These are phyloP conservation scores for Cyberlindnera mississippiensis DNA, from an alignment of 805 yeast species.

Conservation along the genomic window DNA sequence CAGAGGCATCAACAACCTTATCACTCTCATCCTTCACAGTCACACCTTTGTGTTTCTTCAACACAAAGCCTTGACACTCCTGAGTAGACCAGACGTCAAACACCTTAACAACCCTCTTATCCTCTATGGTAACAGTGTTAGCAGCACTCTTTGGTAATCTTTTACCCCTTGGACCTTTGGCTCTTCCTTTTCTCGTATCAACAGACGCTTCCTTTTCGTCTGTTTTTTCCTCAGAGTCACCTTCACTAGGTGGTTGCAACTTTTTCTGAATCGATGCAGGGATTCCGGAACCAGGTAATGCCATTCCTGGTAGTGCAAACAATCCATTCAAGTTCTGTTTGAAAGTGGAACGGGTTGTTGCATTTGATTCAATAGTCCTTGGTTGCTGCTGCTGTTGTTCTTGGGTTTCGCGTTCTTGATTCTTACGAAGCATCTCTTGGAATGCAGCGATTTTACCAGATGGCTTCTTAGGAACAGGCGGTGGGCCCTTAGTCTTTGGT, in stretches of 20 bases:
- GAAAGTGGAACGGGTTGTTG: constrained; percentile 32
- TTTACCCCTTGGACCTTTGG: constrained; percentile 72
- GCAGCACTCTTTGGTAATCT: constrained; percentile 58
- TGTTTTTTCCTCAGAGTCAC: constrained; percentile 2
- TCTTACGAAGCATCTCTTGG: constrained; percentile 65
- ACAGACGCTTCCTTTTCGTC: constrained; percentile 13
- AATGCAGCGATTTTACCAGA: constrained; percentile 79
- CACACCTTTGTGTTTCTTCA: constrained; percentile 2
- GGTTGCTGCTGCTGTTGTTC: constrained; percentile 51
- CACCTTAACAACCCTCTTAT: constrained; percentile 22
- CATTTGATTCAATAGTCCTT: constrained; percentile 13
- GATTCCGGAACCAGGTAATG: constrained; percentile 28
- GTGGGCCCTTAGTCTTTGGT: constrained; percentile 39
- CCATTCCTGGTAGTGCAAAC: constrained; percentile 54
- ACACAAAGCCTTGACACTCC: constrained; percentile 3
- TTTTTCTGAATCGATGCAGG: constrained; percentile 19
- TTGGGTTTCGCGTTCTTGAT: constrained; percentile 48
- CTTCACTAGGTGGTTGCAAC: constrained; percentile 7
- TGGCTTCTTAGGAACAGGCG: constrained; percentile 72
- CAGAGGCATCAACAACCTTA: not conserved
- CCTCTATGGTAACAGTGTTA: constrained; percentile 22
- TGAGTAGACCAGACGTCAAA: constrained; percentile 23
- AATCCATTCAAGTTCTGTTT: constrained; percentile 59
- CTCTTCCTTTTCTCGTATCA: constrained; percentile 49
- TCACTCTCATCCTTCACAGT: not conserved